Conservation (phyloP, 441 rosid species). For the Rhodomyrtus psidioides region DNA sequence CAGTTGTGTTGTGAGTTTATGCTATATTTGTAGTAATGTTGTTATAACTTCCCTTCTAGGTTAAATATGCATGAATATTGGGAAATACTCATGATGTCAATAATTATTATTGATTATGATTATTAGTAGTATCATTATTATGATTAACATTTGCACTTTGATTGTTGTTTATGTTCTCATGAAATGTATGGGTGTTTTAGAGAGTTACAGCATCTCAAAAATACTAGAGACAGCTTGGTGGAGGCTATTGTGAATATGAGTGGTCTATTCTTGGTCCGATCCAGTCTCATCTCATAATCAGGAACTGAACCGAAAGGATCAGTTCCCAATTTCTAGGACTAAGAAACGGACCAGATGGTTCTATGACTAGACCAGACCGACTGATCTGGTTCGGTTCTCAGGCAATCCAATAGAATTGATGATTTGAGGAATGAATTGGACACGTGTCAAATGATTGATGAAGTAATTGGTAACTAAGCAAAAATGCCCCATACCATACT, state of each 20-base stretch:
- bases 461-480: too few species aligned
- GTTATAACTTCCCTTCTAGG: neutral
- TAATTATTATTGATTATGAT: neutral
- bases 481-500: too few species aligned
- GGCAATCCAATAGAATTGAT: too few species aligned
- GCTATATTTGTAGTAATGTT: neutral
- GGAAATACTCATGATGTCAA: neutral
- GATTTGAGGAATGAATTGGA: too few species aligned
- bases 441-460: too few species aligned
- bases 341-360: too few species aligned
- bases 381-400: too few species aligned
- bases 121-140: neutral
- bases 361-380: too few species aligned
- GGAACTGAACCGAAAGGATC: too few species aligned
- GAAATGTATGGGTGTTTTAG: neutral
- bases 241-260: neutral
- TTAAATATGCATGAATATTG: neutral
- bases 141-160: neutral
- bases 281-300: fast-evolving
- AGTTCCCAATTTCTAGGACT: too few species aligned
- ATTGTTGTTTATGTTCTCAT: neutral
- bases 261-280: too few species aligned
- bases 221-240: neutral
- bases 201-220: neutral
- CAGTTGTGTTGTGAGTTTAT: neutral